phyloP scores from a whole-genome alignment of 176 grass and related monocot species.

The Eragrostis nindensis region DNA sequence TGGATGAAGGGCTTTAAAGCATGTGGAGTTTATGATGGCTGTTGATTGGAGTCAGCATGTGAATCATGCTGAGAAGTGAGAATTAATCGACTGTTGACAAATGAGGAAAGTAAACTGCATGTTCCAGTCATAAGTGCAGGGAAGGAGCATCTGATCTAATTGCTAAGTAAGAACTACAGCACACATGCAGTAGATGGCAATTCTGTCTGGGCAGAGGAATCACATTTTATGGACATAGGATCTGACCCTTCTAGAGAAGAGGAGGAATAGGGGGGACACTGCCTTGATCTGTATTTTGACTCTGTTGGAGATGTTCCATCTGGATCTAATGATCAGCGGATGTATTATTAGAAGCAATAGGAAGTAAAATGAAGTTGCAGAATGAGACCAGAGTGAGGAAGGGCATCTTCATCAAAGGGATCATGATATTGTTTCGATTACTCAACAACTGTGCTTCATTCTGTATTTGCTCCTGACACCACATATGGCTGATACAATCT shows the following conservation, averaged over 20 bases:
- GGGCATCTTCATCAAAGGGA: background rate
- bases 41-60: background rate
- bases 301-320: slow-evolving; percentile 5
- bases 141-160: background rate
- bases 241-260: background rate
- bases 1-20: background rate
- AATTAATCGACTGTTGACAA: background rate
- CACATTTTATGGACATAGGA: background rate
- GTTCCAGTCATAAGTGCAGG: background rate
- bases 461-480: background rate
- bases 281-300: background rate
- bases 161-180: background rate
- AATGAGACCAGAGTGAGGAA: background rate
- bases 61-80: background rate
- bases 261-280: background rate
- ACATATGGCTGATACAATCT: background rate
- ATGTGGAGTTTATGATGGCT: background rate
- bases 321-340: background rate
- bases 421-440: background rate
- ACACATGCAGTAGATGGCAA: background rate
- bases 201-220: background rate
- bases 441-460: background rate
- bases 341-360: background rate
- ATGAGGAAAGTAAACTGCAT: background rate
- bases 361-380: background rate